Percentiles rank a stretch among this genome's conserved stretches.
Conservation (phyloP, 257 asterid species). For the Asclepias syriaca region DNA sequence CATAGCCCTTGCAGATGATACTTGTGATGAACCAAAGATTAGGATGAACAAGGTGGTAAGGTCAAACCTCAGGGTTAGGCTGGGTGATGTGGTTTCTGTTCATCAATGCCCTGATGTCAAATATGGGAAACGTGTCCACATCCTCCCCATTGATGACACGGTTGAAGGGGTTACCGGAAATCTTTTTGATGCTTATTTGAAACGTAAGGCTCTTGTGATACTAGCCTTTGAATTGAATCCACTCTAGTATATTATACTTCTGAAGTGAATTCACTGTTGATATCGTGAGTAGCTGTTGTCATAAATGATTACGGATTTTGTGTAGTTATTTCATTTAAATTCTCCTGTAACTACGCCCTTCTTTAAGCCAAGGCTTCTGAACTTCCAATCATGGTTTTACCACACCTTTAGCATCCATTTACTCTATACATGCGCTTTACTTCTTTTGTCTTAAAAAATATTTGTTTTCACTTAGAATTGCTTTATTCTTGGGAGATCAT, state of each 20-base stretch:
- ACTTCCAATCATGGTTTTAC: not conserved
- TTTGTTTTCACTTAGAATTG: not conserved
- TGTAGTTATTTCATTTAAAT: not conserved
- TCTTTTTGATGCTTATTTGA: slow-evolving; percentile 65
- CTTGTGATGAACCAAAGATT: slow-evolving; percentile 70
- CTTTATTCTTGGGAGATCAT: too few species aligned
- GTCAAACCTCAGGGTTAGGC: slow-evolving; percentile 71
- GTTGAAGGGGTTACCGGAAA: slow-evolving; percentile 77
- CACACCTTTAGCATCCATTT: not conserved
- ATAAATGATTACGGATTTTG: not conserved
- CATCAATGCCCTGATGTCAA: slow-evolving; percentile 86
- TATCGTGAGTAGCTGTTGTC: not conserved
- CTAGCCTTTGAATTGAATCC: not conserved
- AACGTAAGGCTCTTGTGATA: slow-evolving; percentile 41
- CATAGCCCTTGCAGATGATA: slow-evolving; percentile 75
- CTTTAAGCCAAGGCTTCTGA: not conserved
- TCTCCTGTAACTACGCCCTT: not conserved
- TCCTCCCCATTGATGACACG: slow-evolving; percentile 74
- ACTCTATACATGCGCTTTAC: not conserved
- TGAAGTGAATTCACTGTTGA: not conserved
- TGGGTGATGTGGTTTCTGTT: slow-evolving; percentile 83
- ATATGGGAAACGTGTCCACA: slow-evolving; percentile 82
- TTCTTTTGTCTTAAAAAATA: not conserved
- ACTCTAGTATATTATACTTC: not conserved
- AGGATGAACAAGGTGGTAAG: slow-evolving; percentile 84